phyloP scores from a whole-genome alignment of 139 green algal genomes.

The Chlorella sp. region DNA sequence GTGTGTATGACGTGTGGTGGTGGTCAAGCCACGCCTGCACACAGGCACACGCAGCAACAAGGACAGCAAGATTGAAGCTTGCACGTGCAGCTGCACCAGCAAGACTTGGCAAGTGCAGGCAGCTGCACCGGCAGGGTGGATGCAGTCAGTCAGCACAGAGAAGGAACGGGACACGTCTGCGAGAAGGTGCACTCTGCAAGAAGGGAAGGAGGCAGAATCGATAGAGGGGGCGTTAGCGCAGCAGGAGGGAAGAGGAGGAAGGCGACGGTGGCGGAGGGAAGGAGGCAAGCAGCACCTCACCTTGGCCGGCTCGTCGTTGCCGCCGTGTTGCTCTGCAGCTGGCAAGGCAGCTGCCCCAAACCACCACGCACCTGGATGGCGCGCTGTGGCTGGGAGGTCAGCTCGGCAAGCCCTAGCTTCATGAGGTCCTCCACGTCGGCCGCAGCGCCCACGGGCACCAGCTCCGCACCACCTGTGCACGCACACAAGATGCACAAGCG shows the following conservation, averaged over 20 bases:
- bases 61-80: background rate
- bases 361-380: background rate
- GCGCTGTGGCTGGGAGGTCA: background rate
- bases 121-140: too few relatives aligned
- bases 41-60: background rate
- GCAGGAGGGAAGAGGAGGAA: background rate
- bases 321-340: too few relatives aligned
- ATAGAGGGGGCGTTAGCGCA: too few relatives aligned
- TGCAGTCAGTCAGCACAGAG: too few relatives aligned
- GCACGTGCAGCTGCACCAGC: background rate
- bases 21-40: background rate
- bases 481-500: background rate
- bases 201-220: too few relatives aligned
- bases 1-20: background rate
- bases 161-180: too few relatives aligned
- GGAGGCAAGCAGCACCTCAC: background rate
- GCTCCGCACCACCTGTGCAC: background rate
- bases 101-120: too few relatives aligned
- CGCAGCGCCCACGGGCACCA: background rate
- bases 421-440: background rate
- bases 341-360: too few relatives aligned
- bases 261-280: background rate
- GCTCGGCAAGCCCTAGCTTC: background rate
- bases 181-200: background rate
- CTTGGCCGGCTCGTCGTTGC: background rate